These are phyloP conservation scores for Podospora fimiseda DNA, from an alignment of 495 filamentous ascomycete species.

Conservation along the genomic window DNA sequence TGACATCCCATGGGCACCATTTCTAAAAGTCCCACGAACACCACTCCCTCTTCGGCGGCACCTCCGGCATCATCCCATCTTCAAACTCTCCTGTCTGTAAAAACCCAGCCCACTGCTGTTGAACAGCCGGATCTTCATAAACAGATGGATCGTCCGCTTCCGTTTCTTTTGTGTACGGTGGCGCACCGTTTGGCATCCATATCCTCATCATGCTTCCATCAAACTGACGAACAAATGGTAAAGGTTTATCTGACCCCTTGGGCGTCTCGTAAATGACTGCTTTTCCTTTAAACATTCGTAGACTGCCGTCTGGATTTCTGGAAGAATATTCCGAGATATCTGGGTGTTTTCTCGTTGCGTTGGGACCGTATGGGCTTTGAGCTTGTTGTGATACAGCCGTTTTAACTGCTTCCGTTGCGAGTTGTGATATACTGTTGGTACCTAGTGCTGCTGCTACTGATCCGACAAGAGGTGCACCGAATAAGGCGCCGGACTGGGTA, in stretches of 20 bases:
- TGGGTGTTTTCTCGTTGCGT: constrained; percentile 38
- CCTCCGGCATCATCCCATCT: constrained; percentile 57
- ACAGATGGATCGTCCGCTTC: constrained; percentile 40
- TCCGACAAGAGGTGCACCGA: too few relatives aligned
- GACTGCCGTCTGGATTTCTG: constrained; percentile 23
- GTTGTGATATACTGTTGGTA: too few relatives aligned
- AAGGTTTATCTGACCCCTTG: constrained; percentile 15
- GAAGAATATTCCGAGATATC: constrained; percentile 31
- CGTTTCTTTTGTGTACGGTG: constrained; percentile 47
- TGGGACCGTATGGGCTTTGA: constrained; percentile 34
- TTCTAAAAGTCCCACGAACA: constrained; percentile 64
- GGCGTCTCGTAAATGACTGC: constrained; percentile 30
- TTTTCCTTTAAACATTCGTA: constrained; percentile 38
- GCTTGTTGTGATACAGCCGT: background rate
- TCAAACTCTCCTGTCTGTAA: constrained; percentile 56
- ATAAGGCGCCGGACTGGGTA: too few relatives aligned
- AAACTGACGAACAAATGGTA: constrained; percentile 31
- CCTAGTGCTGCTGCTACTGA: too few relatives aligned
- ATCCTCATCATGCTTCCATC: constrained; percentile 49
- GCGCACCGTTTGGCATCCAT: constrained; percentile 67
- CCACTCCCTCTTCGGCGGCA: constrained; percentile 68
- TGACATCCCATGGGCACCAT: too few relatives aligned
- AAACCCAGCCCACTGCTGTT: constrained; percentile 53
- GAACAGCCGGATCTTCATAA: constrained; percentile 43
- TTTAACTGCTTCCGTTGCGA: background rate